phyloP scores from a whole-genome alignment of 176 grass and related monocot genomes.

The Hordeum marinum region DNA sequence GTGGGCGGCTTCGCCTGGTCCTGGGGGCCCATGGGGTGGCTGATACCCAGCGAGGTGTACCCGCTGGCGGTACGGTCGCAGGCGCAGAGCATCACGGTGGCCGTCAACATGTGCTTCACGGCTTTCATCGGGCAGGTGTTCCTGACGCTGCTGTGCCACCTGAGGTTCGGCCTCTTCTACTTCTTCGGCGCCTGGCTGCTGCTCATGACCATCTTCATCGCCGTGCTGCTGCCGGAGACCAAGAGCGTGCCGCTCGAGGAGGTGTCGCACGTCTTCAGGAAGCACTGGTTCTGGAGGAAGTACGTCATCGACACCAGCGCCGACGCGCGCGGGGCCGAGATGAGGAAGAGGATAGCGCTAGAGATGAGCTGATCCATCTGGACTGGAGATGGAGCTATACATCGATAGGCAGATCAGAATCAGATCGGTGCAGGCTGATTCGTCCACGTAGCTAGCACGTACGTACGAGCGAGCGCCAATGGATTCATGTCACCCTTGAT shows the following conservation, averaged over 20 bases:
- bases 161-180: slow-evolving; percentile 52
- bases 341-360: slow-evolving; percentile 65
- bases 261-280: slow-evolving; percentile 31
- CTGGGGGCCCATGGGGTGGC: slow-evolving; percentile 48
- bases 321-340: slow-evolving; percentile 39
- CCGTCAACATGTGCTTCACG: slow-evolving; percentile 56
- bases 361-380: slow-evolving; percentile 40
- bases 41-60: slow-evolving; percentile 52
- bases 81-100: slow-evolving; percentile 46
- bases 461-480: no score
- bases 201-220: slow-evolving; percentile 60
- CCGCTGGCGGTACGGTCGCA: slow-evolving; percentile 31
- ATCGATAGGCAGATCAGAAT: neutral
- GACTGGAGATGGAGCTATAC: neutral
- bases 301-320: slow-evolving; percentile 23
- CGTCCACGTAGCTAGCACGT: no score
- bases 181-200: slow-evolving; percentile 45
- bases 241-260: slow-evolving; percentile 51
- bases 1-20: slow-evolving; percentile 57
- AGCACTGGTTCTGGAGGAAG: slow-evolving; percentile 59
- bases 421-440: neutral
- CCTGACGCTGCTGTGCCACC: slow-evolving; percentile 52
- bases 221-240: slow-evolving; percentile 49
- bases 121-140: slow-evolving; percentile 54
- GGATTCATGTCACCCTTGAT: no score